Conservation (phyloP, 2,329 filamentous ascomycete species). For the Grosmannia clavigera region DNA sequence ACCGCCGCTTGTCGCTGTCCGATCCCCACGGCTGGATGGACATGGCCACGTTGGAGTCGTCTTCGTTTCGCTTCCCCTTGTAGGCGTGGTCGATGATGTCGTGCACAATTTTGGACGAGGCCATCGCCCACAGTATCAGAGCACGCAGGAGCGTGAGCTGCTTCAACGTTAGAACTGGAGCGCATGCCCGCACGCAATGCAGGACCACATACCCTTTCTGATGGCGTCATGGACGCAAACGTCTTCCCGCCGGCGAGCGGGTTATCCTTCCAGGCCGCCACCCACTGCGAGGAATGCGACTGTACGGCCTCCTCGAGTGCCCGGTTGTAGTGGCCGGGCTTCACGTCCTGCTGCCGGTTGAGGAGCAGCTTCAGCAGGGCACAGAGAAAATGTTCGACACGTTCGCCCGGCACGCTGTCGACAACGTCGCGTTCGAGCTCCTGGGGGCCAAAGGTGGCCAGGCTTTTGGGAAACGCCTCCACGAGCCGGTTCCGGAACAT, state of each 20-base stretch:
- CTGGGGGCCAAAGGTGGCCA: conserved; percentile 84
- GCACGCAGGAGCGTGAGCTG: conserved; percentile 75
- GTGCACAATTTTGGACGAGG: conserved; percentile 75
- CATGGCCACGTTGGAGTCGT: conserved; percentile 68
- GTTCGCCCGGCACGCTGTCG: conserved; percentile 65
- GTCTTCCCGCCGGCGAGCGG: conserved; percentile 68
- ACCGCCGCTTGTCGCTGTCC: conserved; percentile 75
- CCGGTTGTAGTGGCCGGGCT: conserved; percentile 83
- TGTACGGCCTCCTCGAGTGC: conserved; percentile 88
- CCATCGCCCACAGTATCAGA: conserved; percentile 77
- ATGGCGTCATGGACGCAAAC: conserved; percentile 72
- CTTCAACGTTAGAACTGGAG: background rate
- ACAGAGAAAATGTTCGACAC: conserved; percentile 80
- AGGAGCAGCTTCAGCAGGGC: conserved; percentile 76
- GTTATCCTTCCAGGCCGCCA: conserved; percentile 70
- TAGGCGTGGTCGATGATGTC: conserved; percentile 75
- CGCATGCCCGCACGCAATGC: too few relatives aligned
- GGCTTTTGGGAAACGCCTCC: conserved; percentile 76
- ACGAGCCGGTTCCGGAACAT: conserved; percentile 94
- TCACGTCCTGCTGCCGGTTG: conserved; percentile 97
- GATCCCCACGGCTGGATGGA: conserved; percentile 71
- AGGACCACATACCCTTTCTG: conserved; percentile 55
- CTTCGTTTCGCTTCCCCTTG: conserved; percentile 74
- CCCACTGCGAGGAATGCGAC: conserved; percentile 80
- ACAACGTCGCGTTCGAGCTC: conserved; percentile 83